Percentiles rank a stretch among this genome's conserved stretches.
phyloP scores from a whole-genome alignment of 768 basidiomycete genomes.

The Rhodosporidiobolus sp. region DNA sequence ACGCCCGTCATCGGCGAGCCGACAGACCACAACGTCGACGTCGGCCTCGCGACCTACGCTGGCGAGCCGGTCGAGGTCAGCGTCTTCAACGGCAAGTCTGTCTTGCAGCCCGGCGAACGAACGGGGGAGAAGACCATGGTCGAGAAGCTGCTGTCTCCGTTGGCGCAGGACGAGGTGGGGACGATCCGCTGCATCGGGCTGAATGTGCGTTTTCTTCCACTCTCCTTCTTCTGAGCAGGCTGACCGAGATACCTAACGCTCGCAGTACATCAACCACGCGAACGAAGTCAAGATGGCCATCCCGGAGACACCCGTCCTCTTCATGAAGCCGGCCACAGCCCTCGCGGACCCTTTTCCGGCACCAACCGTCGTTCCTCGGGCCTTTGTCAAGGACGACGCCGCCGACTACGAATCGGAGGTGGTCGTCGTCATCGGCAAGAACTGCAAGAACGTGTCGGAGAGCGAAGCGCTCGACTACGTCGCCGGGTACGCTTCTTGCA shows the following conservation, averaged over 20 bases:
- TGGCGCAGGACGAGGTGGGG: slow-evolving; percentile 45
- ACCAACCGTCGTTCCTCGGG: slow-evolving; percentile 43
- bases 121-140: slow-evolving; percentile 44
- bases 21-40: slow-evolving; percentile 43
- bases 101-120: slow-evolving; percentile 44
- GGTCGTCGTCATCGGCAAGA: slow-evolving; percentile 49
- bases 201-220: slow-evolving; percentile 39
- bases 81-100: slow-evolving; percentile 44
- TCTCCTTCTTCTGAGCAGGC: not conserved
- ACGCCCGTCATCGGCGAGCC: slow-evolving; percentile 47
- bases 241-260: not conserved
- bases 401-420: slow-evolving; percentile 49
- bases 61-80: slow-evolving; percentile 44
- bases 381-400: slow-evolving; percentile 29
- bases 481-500: slow-evolving; percentile 42
- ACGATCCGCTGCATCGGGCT: slow-evolving; percentile 50
- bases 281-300: slow-evolving; percentile 46
- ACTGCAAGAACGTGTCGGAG: slow-evolving; percentile 48
- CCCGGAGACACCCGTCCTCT: slow-evolving; percentile 47
- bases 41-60: slow-evolving; percentile 47
- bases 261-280: slow-evolving; percentile 47
- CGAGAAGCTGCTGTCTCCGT: slow-evolving; percentile 44
- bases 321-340: slow-evolving; percentile 48
- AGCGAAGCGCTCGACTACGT: slow-evolving; percentile 49
- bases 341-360: slow-evolving; percentile 47